Percentiles rank a stretch among this genome's conserved stretches.
These are phyloP conservation scores for Calonectria crousiana DNA, from an alignment of 2,329 filamentous ascomycete genomes.

Conservation along the genomic window DNA sequence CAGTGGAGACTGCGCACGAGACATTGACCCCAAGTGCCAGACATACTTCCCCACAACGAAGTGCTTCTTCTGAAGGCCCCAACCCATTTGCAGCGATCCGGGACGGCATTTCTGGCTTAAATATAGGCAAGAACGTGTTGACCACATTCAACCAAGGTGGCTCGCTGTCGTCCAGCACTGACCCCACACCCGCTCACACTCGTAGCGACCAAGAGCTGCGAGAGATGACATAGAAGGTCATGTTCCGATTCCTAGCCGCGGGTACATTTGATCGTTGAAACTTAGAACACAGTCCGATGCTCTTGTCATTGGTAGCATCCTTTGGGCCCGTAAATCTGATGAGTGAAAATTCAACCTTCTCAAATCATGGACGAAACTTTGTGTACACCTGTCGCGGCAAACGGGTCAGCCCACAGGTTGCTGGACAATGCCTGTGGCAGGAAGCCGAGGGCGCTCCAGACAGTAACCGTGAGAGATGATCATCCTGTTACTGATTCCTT, in stretches of 20 bases:
- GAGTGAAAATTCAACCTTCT: not conserved
- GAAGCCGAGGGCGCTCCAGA: not conserved
- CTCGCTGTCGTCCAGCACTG: constrained; percentile 36
- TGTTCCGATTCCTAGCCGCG: constrained; percentile 47
- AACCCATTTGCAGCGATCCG: constrained; percentile 60
- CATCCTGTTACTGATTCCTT: not conserved
- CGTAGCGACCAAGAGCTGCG: constrained; percentile 57
- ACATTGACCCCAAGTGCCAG: constrained; percentile 58
- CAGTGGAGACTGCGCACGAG: constrained; percentile 69
- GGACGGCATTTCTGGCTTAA: constrained; percentile 62
- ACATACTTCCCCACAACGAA: constrained; percentile 56
- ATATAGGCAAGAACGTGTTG: constrained; percentile 61
- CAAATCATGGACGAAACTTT: not conserved
- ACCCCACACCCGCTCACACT: constrained; percentile 34
- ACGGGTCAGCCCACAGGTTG: constrained; percentile 25
- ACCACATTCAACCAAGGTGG: constrained; percentile 47
- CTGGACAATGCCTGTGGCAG: constrained; percentile 36
- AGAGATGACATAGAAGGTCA: constrained; percentile 61
- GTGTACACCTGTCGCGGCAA: constrained; percentile 24
- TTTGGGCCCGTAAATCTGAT: not conserved
- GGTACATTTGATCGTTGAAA: constrained; percentile 49
- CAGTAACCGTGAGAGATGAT: not conserved
- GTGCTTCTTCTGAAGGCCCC: constrained; percentile 58
- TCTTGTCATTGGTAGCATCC: constrained; percentile 13
- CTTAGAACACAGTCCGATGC: constrained; percentile 42